A percentile compares a stretch with the other conserved stretches of the same genome.
Conservation (phyloP, 2,329 filamentous ascomycete genomes). For the Aureobasidium sp. region DNA sequence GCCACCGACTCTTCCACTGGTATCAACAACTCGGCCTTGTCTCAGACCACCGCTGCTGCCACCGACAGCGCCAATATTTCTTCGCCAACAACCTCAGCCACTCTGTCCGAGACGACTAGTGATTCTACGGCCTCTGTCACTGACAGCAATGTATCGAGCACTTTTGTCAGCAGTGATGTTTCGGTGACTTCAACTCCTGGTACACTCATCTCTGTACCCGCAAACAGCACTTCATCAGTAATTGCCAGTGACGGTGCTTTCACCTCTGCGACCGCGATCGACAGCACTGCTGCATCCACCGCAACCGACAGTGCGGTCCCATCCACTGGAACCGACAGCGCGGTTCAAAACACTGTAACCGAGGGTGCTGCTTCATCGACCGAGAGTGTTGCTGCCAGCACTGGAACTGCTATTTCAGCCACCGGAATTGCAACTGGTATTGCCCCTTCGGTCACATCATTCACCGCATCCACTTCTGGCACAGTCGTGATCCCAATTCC, state of each 20-base stretch:
- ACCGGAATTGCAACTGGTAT: neutral
- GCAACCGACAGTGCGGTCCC: neutral
- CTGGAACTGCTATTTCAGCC: constrained; percentile 2
- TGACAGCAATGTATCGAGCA: neutral
- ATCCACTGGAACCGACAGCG: constrained; percentile 5
- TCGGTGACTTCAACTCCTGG: constrained; percentile 1
- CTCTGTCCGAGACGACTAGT: neutral
- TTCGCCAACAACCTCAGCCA: constrained; percentile 3
- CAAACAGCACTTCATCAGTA: neutral
- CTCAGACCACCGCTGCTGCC: neutral
- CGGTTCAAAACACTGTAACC: too few species aligned
- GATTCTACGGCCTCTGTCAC: neutral
- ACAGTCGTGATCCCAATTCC: constrained; percentile 23
- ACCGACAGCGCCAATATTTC: neutral
- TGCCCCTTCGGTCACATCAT: constrained; percentile 12
- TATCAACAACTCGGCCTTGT: neutral
- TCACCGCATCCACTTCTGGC: constrained; percentile 17
- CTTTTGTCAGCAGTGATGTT: neutral
- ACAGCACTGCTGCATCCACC: neutral
- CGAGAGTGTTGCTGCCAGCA: constrained; percentile 7
- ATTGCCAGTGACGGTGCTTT: neutral
- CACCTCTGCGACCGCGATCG: neutral
- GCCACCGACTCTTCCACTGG: neutral
- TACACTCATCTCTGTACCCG: constrained; percentile 2
- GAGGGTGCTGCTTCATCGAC: constrained; percentile 13